A percentile compares a stretch with the other conserved stretches of the same genome.
phyloP scores from a whole-genome alignment of 805 yeast species.

The Suhomyces prunicola region DNA sequence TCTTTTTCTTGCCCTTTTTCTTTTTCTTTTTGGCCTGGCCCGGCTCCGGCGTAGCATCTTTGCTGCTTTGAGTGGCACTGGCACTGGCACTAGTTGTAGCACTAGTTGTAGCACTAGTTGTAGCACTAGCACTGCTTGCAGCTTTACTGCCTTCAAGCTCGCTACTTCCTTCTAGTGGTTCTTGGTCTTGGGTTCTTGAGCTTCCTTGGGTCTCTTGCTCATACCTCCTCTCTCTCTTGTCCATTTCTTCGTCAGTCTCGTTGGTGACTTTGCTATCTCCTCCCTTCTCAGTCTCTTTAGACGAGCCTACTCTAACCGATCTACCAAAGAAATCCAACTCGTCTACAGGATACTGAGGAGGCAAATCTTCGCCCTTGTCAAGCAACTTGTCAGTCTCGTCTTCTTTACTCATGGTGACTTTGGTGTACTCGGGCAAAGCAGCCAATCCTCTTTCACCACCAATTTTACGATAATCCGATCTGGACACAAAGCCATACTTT shows the following conservation, averaged over 20 bases:
- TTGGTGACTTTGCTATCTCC: slow-evolving; percentile 16
- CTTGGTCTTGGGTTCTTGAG: neutral
- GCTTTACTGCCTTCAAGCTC: neutral
- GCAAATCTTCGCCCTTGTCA: slow-evolving; percentile 70
- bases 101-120: too few species aligned
- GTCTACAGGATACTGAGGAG: slow-evolving; percentile 65
- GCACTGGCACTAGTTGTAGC: neutral
- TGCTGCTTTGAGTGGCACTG: neutral
- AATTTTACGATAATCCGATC: slow-evolving; percentile 36
- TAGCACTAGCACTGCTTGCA: slow-evolving; percentile 1
- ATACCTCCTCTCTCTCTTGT: slow-evolving; percentile 30
- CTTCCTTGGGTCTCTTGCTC: slow-evolving; percentile 15
- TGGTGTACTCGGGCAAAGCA: slow-evolving; percentile 35
- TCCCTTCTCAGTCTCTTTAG: slow-evolving; percentile 12
- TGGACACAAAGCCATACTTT: slow-evolving; percentile 54
- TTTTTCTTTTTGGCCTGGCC: slow-evolving; percentile 2
- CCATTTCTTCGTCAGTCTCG: slow-evolving; percentile 36
- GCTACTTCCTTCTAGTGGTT: neutral
- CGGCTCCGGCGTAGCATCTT: slow-evolving; percentile 1
- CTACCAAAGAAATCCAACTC: slow-evolving; percentile 63
- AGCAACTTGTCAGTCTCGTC: slow-evolving; percentile 49
- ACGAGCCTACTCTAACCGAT: slow-evolving; percentile 27
- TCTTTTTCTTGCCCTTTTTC: neutral
- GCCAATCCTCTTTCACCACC: slow-evolving; percentile 39
- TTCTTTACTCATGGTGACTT: slow-evolving; percentile 10